Evolutionary conservation across 768 basidiomycete species (phyloP).

Genomic region (Pisolithus sp.): DNA sequence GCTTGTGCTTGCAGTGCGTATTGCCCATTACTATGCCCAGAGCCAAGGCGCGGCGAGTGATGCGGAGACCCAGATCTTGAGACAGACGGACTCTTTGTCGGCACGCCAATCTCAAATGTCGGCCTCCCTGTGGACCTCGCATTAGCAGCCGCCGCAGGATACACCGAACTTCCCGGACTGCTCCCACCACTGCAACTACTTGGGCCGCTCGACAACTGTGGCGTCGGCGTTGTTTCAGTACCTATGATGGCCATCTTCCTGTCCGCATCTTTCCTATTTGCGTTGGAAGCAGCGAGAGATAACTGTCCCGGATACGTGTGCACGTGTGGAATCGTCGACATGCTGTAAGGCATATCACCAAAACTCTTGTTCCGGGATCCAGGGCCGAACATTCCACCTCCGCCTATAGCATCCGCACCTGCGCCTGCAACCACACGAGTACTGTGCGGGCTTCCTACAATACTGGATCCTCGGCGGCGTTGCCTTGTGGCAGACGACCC

Average conservation of each 20-base stretch:
- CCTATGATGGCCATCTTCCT: too few relatives aligned
- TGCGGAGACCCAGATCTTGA: constrained; percentile 60
- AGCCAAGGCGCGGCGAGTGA: constrained; percentile 10
- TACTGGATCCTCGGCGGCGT: constrained; percentile 25
- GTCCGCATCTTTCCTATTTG: constrained; percentile 11
- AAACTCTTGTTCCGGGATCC: constrained; percentile 25
- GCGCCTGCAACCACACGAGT: constrained; percentile 6
- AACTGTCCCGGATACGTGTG: constrained; percentile 30
- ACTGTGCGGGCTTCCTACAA: constrained; percentile 34
- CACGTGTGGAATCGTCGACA: constrained; percentile 22
- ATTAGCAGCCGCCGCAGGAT: constrained; percentile 25
- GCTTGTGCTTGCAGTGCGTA: too few relatives aligned
- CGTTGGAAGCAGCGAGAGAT: constrained; percentile 19
- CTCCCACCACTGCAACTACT: constrained; percentile 50
- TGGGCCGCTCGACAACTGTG: constrained; percentile 58
- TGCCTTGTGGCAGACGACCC: constrained; percentile 9
- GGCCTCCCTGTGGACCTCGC: constrained; percentile 12
- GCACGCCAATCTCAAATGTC: constrained; percentile 19
- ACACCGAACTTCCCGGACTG: constrained; percentile 49
- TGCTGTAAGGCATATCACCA: constrained; percentile 23
- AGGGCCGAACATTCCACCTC: constrained; percentile 17
- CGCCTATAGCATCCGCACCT: too few relatives aligned
- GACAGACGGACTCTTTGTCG: constrained; percentile 41
- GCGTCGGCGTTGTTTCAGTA: constrained; percentile 35
- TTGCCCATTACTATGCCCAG: too few relatives aligned